A percentile compares a stretch with the other conserved stretches of the same genome.
These are phyloP conservation scores for Mycena leptocephala DNA, from an alignment of 768 basidiomycete genomes.

Conservation along the genomic window DNA sequence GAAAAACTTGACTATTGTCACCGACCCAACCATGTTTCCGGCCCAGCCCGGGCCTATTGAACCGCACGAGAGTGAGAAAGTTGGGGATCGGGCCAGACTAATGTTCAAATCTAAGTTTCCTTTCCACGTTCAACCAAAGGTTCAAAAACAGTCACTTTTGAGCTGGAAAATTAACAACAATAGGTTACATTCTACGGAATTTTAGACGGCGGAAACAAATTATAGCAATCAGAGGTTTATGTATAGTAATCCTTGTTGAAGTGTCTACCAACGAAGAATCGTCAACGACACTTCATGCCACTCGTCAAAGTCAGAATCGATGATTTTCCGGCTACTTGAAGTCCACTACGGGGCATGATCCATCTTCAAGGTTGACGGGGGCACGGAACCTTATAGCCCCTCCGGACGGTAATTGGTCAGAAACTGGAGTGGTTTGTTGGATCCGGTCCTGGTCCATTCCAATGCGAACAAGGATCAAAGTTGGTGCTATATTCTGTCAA, in stretches of 20 bases:
- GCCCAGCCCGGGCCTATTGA: background rate
- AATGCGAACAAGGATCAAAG: conserved; percentile 14
- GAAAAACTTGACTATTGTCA: background rate
- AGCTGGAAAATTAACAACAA: background rate
- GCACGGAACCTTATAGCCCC: conserved; percentile 5
- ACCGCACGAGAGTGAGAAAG: background rate
- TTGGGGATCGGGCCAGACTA: background rate
- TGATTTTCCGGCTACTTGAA: conserved; percentile 3
- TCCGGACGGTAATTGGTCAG: conserved; percentile 14
- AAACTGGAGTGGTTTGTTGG: conserved; percentile 6
- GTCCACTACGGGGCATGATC: conserved; percentile 12
- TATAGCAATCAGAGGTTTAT: conserved; percentile 10
- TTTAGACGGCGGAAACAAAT: conserved; percentile 9
- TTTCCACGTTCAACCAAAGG: background rate
- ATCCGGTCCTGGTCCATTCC: conserved; percentile 9
- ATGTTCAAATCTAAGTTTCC: background rate
- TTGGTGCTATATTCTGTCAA: conserved; percentile 21
- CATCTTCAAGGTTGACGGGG: conserved; percentile 11
- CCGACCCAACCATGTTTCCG: background rate
- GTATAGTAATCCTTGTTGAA: conserved; percentile 12
- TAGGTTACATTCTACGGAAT: conserved; percentile 6
- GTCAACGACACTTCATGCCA: conserved; percentile 7
- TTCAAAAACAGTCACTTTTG: background rate
- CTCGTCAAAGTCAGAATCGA: conserved; percentile 7
- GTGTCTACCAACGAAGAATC: conserved; percentile 11